Conservation (phyloP, 495 filamentous ascomycete species). For the Amniculicola lignicola region DNA sequence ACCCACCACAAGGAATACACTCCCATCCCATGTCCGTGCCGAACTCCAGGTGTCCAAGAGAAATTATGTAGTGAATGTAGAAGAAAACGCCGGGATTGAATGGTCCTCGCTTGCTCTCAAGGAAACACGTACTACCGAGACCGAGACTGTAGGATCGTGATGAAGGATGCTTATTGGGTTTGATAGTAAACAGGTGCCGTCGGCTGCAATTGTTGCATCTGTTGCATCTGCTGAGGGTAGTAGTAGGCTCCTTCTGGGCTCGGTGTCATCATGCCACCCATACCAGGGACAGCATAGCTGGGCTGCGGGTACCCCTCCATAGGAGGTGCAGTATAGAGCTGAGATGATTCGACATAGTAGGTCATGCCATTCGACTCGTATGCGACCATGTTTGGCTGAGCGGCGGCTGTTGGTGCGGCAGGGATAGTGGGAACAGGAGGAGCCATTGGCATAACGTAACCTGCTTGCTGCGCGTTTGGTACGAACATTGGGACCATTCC, state of each 20-base stretch:
- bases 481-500: constrained; percentile 38
- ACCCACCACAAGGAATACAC: too few species aligned
- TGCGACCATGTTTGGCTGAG: constrained; percentile 69
- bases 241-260: constrained; percentile 63
- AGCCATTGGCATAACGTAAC: constrained; percentile 31
- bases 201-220: constrained; percentile 6
- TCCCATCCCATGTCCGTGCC: too few species aligned
- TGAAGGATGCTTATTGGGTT: too few species aligned
- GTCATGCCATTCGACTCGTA: constrained; percentile 94
- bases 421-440: constrained; percentile 40
- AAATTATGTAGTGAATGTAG: too few species aligned
- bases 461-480: constrained; percentile 26
- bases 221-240: constrained; percentile 55
- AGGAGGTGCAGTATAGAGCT: constrained; percentile 53
- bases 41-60: too few species aligned
- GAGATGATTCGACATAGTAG: constrained; percentile 83
- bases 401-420: constrained; percentile 45
- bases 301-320: constrained; percentile 50
- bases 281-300: constrained; percentile 56
- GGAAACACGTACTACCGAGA: too few species aligned
- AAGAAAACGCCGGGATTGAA: too few species aligned
- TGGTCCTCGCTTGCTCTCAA: too few species aligned
- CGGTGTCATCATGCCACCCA: constrained; percentile 80
- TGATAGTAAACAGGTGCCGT: constrained; percentile 10
- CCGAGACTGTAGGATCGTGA: too few species aligned